Evolutionary conservation across 345 rosid species (phyloP).

Genomic region (Gossypium anomalum): DNA sequence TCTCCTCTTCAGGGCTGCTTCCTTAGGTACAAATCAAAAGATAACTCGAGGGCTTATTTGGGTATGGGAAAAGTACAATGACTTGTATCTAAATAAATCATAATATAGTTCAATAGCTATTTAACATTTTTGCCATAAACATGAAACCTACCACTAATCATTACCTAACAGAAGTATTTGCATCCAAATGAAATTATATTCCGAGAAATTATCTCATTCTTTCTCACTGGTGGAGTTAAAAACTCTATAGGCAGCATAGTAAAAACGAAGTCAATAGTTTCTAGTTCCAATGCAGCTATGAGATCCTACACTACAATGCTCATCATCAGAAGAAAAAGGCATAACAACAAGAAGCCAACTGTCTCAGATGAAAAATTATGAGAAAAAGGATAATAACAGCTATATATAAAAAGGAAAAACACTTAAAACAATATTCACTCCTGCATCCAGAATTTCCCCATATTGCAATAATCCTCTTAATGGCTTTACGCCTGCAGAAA

Average conservation of each 20-base stretch:
- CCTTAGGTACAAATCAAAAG: no score
- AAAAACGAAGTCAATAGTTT: background rate
- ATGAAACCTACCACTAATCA: slow-evolving; percentile 1
- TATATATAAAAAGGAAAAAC: background rate
- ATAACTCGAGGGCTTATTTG: no score
- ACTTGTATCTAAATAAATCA: no score
- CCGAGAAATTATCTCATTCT: background rate
- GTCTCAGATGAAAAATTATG: slow-evolving; percentile 14
- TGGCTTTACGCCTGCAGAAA: slow-evolving; percentile 35
- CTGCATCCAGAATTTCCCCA: slow-evolving; percentile 52
- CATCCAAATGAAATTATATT: slow-evolving; percentile 17
- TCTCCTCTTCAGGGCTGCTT: no score
- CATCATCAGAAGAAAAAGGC: slow-evolving; percentile 4
- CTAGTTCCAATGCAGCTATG: slow-evolving; percentile 28
- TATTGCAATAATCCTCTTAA: slow-evolving; percentile 22
- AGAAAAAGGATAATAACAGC: no score
- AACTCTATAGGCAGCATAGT: no score
- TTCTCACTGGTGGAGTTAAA: no score
- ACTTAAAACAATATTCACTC: slow-evolving; percentile 47
- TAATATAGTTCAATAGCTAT: no score
- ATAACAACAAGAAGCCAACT: slow-evolving; percentile 13
- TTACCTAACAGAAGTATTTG: slow-evolving; percentile 1
- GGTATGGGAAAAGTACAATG: no score
- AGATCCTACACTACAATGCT: slow-evolving; percentile 16
- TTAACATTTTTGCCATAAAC: no score